A percentile compares a stretch with the other conserved stretches of the same genome.
These are phyloP conservation scores for Flaveria linearis DNA, from an alignment of 129 eudicot genomes.

Conservation along the genomic window DNA sequence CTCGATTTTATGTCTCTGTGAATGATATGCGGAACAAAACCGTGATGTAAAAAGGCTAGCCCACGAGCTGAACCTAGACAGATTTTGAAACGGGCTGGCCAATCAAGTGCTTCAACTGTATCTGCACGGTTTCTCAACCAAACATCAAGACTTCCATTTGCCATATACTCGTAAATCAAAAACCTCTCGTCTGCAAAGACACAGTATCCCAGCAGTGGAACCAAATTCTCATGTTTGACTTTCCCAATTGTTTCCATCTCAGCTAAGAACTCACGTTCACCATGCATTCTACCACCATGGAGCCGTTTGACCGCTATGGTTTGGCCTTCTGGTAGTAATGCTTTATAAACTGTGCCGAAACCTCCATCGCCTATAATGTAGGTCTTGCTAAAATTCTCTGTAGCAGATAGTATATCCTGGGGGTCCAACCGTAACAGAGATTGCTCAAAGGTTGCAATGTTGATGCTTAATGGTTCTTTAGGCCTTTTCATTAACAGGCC, in stretches of 20 bases:
- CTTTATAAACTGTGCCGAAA: slow-evolving; percentile 85
- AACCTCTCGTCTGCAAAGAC: slow-evolving; percentile 79
- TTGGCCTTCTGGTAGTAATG: slow-evolving; percentile 66
- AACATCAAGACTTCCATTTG: slow-evolving; percentile 81
- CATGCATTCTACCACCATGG: slow-evolving; percentile 73
- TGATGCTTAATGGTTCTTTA: slow-evolving; percentile 86
- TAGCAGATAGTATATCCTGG: slow-evolving; percentile 72
- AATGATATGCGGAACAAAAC: slow-evolving; percentile 84
- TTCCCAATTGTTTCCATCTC: slow-evolving; percentile 97
- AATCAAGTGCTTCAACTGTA: slow-evolving; percentile 68
- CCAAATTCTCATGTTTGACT: slow-evolving; percentile 76
- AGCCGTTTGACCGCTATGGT: slow-evolving; percentile 85
- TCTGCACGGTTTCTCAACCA: slow-evolving; percentile 81
- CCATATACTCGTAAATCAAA: slow-evolving; percentile 91
- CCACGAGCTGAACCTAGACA: slow-evolving; percentile 82
- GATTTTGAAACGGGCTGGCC: slow-evolving; percentile 85
- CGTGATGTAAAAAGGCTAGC: slow-evolving; percentile 84
- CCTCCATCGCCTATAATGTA: slow-evolving; percentile 97
- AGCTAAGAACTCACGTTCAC: slow-evolving; percentile 86
- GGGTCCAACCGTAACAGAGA: slow-evolving; percentile 60
- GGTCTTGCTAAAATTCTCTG: slow-evolving; percentile 90
- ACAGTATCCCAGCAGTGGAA: slow-evolving; percentile 77
- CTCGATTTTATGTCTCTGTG: slow-evolving; percentile 93
- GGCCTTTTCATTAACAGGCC: slow-evolving; percentile 57
- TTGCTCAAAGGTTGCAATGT: slow-evolving; percentile 87